Evolutionary conservation across 371 early-diverging fungal species (phyloP).

Genomic region (Mortierella sp.): DNA sequence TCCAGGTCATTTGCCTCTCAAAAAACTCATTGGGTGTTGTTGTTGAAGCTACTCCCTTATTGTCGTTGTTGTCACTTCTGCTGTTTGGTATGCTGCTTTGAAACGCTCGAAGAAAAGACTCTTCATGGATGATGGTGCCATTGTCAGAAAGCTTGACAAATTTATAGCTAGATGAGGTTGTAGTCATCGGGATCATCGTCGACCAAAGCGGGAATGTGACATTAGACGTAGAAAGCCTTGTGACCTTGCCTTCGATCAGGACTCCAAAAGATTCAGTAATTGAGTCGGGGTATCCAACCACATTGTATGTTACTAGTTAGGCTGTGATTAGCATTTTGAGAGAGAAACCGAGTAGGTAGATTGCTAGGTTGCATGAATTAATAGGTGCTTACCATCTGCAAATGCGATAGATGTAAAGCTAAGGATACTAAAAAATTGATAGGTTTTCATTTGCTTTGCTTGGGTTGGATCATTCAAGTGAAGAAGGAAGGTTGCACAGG

Average conservation of each 20-base stretch:
- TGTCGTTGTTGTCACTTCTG: neutral
- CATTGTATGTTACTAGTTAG: constrained; percentile 42
- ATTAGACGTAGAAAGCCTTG: constrained; percentile 29
- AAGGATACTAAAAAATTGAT: too few relatives aligned
- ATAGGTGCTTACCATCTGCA: too few relatives aligned
- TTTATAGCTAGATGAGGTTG: constrained; percentile 23
- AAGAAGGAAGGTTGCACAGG: too few relatives aligned
- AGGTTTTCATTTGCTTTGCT: too few relatives aligned
- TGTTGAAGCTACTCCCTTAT: too few relatives aligned
- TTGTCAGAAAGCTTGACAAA: constrained; percentile 41
- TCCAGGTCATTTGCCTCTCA: constrained; percentile 20
- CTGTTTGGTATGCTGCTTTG: constrained; percentile 27
- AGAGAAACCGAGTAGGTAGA: too few relatives aligned
- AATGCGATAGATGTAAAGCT: too few relatives aligned
- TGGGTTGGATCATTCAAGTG: too few relatives aligned
- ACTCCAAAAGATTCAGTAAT: constrained; percentile 28
- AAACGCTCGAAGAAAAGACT: constrained; percentile 40
- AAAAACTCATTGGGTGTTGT: constrained; percentile 45
- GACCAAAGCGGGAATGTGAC: constrained; percentile 32
- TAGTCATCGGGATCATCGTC: constrained; percentile 32
- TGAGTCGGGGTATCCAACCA: constrained; percentile 33
- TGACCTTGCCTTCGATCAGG: constrained; percentile 26
- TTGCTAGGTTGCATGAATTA: too few relatives aligned
- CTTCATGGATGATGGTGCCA: constrained; percentile 34
- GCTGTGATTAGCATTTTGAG: too few relatives aligned